Evolutionary conservation across 2,329 filamentous ascomycete species (phyloP).

Genomic region (Claviceps africana): DNA sequence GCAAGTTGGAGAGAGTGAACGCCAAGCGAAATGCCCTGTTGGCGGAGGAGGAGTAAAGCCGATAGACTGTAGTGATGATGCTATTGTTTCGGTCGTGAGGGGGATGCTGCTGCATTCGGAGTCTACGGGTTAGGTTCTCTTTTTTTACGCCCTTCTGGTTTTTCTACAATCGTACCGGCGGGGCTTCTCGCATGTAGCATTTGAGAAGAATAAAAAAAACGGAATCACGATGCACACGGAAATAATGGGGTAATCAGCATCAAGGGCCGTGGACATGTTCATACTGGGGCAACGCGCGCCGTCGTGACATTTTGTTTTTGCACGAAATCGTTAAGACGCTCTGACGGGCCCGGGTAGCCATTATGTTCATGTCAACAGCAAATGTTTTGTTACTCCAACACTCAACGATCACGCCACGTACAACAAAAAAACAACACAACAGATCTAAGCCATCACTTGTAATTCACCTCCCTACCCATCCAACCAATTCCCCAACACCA

Average conservation of each 20-base stretch:
- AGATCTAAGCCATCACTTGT: no score
- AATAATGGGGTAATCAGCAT: background rate
- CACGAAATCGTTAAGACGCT: background rate
- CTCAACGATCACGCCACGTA: no score
- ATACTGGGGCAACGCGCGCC: no score
- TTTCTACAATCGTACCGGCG: constrained; percentile 33
- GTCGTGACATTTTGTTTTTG: background rate
- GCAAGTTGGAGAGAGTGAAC: constrained; percentile 81
- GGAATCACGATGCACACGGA: constrained; percentile 32
- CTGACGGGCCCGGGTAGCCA: no score
- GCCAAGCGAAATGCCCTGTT: constrained; percentile 82
- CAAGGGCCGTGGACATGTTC: background rate
- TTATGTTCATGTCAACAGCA: no score
- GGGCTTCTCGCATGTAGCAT: constrained; percentile 44
- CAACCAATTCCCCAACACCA: no score
- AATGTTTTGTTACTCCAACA: no score
- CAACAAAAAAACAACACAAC: no score
- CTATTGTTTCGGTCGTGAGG: constrained; percentile 30
- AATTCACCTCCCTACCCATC: no score
- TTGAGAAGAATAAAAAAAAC: constrained; percentile 27
- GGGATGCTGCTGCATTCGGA: constrained; percentile 46
- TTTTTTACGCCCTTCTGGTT: constrained; percentile 32
- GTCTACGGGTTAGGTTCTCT: constrained; percentile 42
- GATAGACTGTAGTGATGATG: constrained; percentile 27
- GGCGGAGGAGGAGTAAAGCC: constrained; percentile 49